Base-by-base conservation (phyloP, 1,284 basidiomycete genomes). In the Stereum hirsutum region DNA sequence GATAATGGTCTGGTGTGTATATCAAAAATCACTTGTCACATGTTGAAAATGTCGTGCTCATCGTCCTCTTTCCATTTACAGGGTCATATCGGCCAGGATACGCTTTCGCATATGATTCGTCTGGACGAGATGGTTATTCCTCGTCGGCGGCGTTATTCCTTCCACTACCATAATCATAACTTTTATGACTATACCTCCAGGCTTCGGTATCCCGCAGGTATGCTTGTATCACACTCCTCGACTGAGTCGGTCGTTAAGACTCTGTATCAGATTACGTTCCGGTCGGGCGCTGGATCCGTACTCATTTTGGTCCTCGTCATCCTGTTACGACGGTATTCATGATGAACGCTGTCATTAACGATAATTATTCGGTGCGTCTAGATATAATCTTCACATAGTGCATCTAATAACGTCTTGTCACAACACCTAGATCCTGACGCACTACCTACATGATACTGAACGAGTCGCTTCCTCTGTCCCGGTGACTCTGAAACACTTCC, bases 401-500 rank as follows among this genome's bases (percentile, higher is more conserved):
- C 28, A 39, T 17, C 38, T n/a, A 20, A n/a, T 7, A 24, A 10
- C 10, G 14, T 4, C 32, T 24, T 34, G 14, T 32, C 14, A 28
- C 6, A 20, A 20, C 17, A 35, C 45, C 34, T 46, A 78, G 76
- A 60, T 78, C 46, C 55, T 77, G 33, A 61, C 69, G 48, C 50
- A 63, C 32, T 79, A 70, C 50, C 55, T 75, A 36, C 15, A 10
- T 6, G 33, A 35, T 19, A 19, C 11, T 12, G n/a, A n/a, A n/a
- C n/a, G n/a, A n/a, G 53, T 53, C 7, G 49, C 59, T 11, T 24
- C 26, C 12, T 25, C 38, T 0, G 77, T 85, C 21, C 83, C 83
- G n/a, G 56, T 84, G 25, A 86, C 83, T 6, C 59, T 86, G 39
- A 78, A 81, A 52, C 81, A 84, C 52, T 86, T 86, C 61, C 72